Percentiles rank a stretch among this genome's conserved stretches.
These are phyloP conservation scores for Daldinia childiae DNA, from an alignment of 495 filamentous ascomycete genomes.

Conservation along the genomic window DNA sequence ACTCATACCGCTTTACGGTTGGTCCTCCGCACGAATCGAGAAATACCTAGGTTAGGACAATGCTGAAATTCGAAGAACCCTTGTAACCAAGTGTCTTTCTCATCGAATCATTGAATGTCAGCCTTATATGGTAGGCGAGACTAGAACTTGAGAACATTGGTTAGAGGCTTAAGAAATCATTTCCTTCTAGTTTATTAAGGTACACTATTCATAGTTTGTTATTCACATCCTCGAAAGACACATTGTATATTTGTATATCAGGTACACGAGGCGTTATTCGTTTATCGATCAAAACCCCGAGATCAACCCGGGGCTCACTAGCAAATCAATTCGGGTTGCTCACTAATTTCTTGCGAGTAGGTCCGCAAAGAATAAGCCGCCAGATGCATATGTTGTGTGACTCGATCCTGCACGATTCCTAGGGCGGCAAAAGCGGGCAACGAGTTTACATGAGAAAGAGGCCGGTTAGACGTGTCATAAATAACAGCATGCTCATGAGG, in stretches of 20 bases:
- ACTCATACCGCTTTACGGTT: slow-evolving; percentile 18
- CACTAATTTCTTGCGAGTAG: slow-evolving; percentile 18
- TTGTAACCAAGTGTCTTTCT: slow-evolving; percentile 7
- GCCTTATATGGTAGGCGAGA: slow-evolving; percentile 12
- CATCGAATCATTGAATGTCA: slow-evolving; percentile 6
- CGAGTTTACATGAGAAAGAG: slow-evolving; percentile 4
- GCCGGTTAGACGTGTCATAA: slow-evolving; percentile 11
- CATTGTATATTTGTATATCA: background rate
- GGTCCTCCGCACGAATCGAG: slow-evolving; percentile 11
- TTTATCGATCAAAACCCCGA: slow-evolving; percentile 4
- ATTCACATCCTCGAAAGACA: background rate
- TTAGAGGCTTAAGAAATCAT: background rate
- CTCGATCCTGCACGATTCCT: slow-evolving; percentile 39
- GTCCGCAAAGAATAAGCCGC: slow-evolving; percentile 8
- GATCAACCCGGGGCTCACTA: slow-evolving; percentile 3
- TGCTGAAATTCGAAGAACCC: slow-evolving; percentile 8
- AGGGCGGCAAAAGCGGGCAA: slow-evolving; percentile 30
- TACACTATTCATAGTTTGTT: background rate
- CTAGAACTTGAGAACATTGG: background rate
- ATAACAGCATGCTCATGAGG: slow-evolving; percentile 6
- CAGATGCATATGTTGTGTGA: slow-evolving; percentile 33
- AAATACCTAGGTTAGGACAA: background rate
- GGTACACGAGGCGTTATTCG: slow-evolving; percentile 5
- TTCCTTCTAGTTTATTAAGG: background rate
- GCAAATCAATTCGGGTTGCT: slow-evolving; percentile 5